These are phyloP conservation scores for Sicyos edulis DNA, from an alignment of 306 rosid species.

Conservation along the genomic window DNA sequence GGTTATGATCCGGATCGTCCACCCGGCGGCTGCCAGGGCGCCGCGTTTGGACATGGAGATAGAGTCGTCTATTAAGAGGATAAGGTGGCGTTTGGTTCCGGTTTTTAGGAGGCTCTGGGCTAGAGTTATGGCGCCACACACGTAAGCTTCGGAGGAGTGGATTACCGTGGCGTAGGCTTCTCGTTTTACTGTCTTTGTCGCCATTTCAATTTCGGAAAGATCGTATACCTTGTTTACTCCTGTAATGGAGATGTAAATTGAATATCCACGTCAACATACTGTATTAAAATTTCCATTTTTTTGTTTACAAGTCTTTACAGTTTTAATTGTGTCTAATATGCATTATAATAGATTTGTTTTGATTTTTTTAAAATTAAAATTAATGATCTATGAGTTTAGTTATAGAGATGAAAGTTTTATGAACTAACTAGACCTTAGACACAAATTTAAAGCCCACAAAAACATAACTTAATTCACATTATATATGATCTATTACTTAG, in stretches of 20 bases:
- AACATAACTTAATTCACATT: no score
- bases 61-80: slow-evolving; percentile 66
- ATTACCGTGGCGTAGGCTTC: slow-evolving; percentile 86
- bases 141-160: slow-evolving; percentile 68
- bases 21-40: slow-evolving; percentile 52
- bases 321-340: no score
- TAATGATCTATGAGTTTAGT: no score
- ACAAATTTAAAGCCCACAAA: no score
- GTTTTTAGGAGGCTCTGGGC: slow-evolving; percentile 71
- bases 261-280: background rate
- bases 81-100: slow-evolving; percentile 72
- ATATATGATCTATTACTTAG: no score
- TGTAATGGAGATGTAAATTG: slow-evolving; percentile 14
- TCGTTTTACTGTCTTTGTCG: slow-evolving; percentile 37
- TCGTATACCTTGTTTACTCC: slow-evolving; percentile 73
- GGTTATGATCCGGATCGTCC: slow-evolving; percentile 58
- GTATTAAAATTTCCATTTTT: background rate
- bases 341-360: no score
- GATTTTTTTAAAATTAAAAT: no score
- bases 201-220: slow-evolving; percentile 40
- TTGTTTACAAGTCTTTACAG: no score
- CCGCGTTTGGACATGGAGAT: slow-evolving; percentile 50
- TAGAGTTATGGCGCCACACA: slow-evolving; percentile 78
- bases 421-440: no score
- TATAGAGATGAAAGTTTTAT: no score